Conservation (phyloP, 2,329 filamentous ascomycete genomes). For the Penicillium sp. region DNA sequence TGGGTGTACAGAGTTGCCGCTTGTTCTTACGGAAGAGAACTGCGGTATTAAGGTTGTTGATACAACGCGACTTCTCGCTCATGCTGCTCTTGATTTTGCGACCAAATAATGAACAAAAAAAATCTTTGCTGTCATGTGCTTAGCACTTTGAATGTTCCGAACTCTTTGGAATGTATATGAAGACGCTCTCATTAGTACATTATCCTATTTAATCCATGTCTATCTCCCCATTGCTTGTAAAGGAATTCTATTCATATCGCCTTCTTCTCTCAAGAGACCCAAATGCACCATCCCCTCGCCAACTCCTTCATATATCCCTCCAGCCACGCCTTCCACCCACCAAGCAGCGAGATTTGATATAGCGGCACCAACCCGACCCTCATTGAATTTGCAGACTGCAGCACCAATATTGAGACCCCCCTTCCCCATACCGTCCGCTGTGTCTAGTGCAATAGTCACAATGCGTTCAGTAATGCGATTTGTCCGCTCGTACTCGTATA, state of each 20-base stretch:
- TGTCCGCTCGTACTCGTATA: constrained; percentile 63
- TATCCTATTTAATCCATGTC: not conserved
- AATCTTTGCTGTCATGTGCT: too few relatives aligned
- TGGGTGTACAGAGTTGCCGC: constrained; percentile 11
- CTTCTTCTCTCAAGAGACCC: constrained; percentile 30
- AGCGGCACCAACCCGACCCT: constrained; percentile 62
- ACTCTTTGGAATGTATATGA: too few relatives aligned
- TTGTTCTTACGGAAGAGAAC: constrained; percentile 9
- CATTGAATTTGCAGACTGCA: constrained; percentile 59
- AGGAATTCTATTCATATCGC: constrained; percentile 19
- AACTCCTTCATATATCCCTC: constrained; percentile 65
- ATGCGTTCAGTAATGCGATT: constrained; percentile 64
- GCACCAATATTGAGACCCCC: constrained; percentile 54
- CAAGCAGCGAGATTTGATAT: constrained; percentile 59
- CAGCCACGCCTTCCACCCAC: constrained; percentile 63
- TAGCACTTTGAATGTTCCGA: too few relatives aligned
- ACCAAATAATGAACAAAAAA: not conserved
- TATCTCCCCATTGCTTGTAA: constrained; percentile 8
- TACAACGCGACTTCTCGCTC: constrained; percentile 7
- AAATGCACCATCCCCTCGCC: constrained; percentile 54
- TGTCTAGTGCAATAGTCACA: constrained; percentile 52
- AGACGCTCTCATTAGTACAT: not conserved
- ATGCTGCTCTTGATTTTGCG: constrained; percentile 9
- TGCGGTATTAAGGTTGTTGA: constrained; percentile 8
- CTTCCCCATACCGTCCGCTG: constrained; percentile 56